Evolutionary conservation across 2,329 filamentous ascomycete species (phyloP).

Genomic region (Fusarium robinianum): DNA sequence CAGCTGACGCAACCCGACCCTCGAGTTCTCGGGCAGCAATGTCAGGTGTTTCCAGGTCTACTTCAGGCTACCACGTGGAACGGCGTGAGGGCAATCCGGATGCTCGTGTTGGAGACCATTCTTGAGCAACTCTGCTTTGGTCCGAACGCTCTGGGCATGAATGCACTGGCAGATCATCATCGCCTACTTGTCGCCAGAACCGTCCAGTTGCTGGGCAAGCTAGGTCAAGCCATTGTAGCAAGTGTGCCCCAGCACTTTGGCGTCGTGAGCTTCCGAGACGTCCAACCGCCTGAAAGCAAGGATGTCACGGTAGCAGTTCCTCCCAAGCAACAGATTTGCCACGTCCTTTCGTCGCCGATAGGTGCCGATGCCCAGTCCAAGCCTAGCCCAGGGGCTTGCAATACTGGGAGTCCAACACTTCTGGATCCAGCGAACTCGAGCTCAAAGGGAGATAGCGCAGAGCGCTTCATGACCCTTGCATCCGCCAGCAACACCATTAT

Average conservation of each 20-base stretch:
- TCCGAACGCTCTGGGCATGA: conserved; percentile 21
- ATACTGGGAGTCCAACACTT: conserved; percentile 41
- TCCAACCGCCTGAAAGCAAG: conserved; percentile 30
- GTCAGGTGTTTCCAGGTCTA: conserved; percentile 53
- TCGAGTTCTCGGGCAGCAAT: conserved; percentile 47
- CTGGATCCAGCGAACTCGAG: conserved; percentile 47
- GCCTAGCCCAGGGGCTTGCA: conserved; percentile 16
- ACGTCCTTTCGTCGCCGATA: conserved; percentile 37
- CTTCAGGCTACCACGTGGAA: conserved; percentile 55
- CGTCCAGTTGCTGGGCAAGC: conserved; percentile 44
- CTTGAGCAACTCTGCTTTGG: conserved; percentile 46
- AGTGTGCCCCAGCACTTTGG: conserved; percentile 57
- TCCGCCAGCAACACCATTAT: conserved; percentile 54
- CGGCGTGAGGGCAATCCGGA: conserved; percentile 50
- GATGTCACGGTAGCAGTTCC: conserved; percentile 34
- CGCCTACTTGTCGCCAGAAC: conserved; percentile 45
- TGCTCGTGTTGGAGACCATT: conserved; percentile 54
- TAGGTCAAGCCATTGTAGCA: conserved; percentile 50
- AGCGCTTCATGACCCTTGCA: conserved; percentile 54
- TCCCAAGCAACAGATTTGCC: conserved; percentile 36
- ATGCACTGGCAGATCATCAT: conserved; percentile 38
- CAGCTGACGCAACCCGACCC: conserved; percentile 46
- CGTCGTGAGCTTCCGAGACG: conserved; percentile 49
- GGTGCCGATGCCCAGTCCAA: conserved; percentile 26
- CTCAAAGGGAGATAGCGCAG: conserved; percentile 43